A percentile compares a stretch with the other conserved stretches of the same genome.
phyloP scores from a whole-genome alignment of 2,329 filamentous ascomycete genomes.

The Apiospora sp. region DNA sequence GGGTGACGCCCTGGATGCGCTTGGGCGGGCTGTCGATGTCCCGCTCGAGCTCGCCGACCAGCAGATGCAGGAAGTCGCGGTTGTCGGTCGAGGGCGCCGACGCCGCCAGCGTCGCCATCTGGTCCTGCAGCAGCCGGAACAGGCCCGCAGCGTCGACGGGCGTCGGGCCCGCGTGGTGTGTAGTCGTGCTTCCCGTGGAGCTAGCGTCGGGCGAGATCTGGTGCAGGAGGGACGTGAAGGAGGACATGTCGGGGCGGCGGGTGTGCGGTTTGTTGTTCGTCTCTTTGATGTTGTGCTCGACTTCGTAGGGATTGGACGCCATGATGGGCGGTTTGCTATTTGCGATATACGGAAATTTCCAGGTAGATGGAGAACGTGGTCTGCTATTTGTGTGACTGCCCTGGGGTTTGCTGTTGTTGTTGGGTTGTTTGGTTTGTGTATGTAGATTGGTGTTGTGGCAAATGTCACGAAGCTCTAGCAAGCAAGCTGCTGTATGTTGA shows the following conservation, averaged over 20 bases:
- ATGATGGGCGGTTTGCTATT: conserved; percentile 34
- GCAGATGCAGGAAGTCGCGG: conserved; percentile 56
- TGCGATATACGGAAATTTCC: not conserved
- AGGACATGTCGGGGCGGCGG: conserved; percentile 69
- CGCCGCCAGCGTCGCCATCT: conserved; percentile 59
- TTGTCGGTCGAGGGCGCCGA: conserved; percentile 59
- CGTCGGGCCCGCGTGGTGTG: conserved; percentile 62
- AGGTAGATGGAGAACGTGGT: not conserved
- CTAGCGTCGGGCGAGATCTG: conserved; percentile 15
- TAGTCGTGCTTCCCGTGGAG: conserved; percentile 34
- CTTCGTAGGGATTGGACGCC: conserved; percentile 48
- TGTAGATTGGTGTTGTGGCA: conserved; percentile 8
- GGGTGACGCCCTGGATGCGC: conserved; percentile 61
- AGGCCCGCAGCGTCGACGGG: conserved; percentile 65
- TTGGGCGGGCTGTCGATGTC: conserved; percentile 62
- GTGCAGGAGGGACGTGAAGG: conserved; percentile 51
- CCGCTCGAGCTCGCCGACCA: conserved; percentile 56
- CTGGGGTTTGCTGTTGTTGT: not conserved
- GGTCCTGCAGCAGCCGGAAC: conserved; percentile 67
- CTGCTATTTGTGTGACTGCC: not conserved
- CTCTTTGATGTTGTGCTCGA: conserved; percentile 70
- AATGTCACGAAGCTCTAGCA: not conserved
- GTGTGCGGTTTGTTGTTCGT: conserved; percentile 47
- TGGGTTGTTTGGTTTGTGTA: not conserved
- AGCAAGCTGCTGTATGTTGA: not conserved